phyloP scores from a whole-genome alignment of 208 protist genomes.

The Wallacemonas collosoma region DNA sequence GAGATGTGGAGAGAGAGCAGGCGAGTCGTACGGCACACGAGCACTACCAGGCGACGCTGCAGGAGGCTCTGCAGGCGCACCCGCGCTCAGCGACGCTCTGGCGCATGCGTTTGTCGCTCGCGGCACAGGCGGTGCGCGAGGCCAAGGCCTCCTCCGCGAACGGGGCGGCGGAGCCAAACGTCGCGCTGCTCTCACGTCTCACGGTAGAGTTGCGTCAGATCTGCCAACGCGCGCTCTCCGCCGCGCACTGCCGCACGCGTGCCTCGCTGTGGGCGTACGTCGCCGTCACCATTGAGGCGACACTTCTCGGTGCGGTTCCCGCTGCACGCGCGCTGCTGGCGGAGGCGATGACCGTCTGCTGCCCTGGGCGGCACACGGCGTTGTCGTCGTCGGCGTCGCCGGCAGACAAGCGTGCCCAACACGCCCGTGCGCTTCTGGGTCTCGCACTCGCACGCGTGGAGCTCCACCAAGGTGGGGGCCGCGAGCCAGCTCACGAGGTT shows the following conservation, averaged over 20 bases:
- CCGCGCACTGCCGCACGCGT: conserved; percentile 44
- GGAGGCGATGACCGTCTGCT: conserved; percentile 31
- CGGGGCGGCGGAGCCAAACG: not conserved
- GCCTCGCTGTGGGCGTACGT: conserved; percentile 71
- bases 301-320: conserved; percentile 28
- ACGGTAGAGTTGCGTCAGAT: conserved; percentile 39
- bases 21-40: conserved; percentile 22
- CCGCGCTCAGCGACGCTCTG: conserved; percentile 62
- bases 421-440: conserved; percentile 28
- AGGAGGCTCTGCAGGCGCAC: conserved; percentile 30
- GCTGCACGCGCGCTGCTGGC: conserved; percentile 39
- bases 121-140: conserved; percentile 20
- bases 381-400: not conserved
- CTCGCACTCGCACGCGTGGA: conserved; percentile 44
- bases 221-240: conserved; percentile 38
- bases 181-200: not conserved
- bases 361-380: conserved; percentile 5
- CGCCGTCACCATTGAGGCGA: conserved; percentile 58
- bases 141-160: not conserved
- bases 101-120: conserved; percentile 67
- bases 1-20: too few species aligned
- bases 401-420: conserved; percentile 2
- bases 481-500: conserved; percentile 57
- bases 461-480: conserved; percentile 32
- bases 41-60: conserved; percentile 13